Percentiles rank a stretch among this genome's conserved stretches.
Conservation (phyloP, 2,329 filamentous ascomycete species). For the Fusarium compactum region DNA sequence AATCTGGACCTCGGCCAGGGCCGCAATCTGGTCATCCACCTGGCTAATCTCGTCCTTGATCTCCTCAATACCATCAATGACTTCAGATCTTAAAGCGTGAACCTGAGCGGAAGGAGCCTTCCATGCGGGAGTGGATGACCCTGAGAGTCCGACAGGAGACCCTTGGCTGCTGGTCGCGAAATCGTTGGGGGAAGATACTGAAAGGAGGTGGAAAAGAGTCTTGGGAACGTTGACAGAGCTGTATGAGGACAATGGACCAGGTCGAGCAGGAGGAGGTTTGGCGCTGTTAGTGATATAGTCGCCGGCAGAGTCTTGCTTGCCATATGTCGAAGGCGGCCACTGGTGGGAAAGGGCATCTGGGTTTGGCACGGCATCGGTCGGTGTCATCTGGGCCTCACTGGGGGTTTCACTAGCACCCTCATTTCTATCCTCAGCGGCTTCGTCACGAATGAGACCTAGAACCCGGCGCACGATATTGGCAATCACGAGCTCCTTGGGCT, state of each 20-base stretch:
- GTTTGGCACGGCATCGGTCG: conserved; percentile 55
- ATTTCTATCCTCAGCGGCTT: conserved; percentile 84
- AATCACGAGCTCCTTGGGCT: conserved; percentile 90
- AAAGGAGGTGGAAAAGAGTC: conserved; percentile 90
- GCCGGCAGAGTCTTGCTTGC: conserved; percentile 52
- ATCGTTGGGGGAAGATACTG: conserved; percentile 70
- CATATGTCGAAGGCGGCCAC: conserved; percentile 50
- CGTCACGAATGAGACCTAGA: conserved; percentile 89
- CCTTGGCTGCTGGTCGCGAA: conserved; percentile 51
- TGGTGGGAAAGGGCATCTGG: conserved; percentile 44
- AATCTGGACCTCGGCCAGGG: conserved; percentile 89
- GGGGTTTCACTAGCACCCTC: conserved; percentile 71
- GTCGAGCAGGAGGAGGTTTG: conserved; percentile 59
- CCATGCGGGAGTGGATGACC: conserved; percentile 63
- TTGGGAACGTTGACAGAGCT: conserved; percentile 75
- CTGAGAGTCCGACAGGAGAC: conserved; percentile 63
- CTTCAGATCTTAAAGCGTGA: conserved; percentile 86
- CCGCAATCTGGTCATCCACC: conserved; percentile 92
- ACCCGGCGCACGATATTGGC: conserved; percentile 95
- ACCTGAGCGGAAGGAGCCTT: conserved; percentile 58
- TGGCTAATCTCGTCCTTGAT: conserved; percentile 95
- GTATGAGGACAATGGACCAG: conserved; percentile 71
- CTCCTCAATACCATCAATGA: conserved; percentile 93
- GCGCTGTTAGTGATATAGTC: conserved; percentile 48
- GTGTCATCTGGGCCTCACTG: conserved; percentile 58